Conservation (phyloP, 192 early-diverging fungal genomes). For the Thamnidium elegans region DNA sequence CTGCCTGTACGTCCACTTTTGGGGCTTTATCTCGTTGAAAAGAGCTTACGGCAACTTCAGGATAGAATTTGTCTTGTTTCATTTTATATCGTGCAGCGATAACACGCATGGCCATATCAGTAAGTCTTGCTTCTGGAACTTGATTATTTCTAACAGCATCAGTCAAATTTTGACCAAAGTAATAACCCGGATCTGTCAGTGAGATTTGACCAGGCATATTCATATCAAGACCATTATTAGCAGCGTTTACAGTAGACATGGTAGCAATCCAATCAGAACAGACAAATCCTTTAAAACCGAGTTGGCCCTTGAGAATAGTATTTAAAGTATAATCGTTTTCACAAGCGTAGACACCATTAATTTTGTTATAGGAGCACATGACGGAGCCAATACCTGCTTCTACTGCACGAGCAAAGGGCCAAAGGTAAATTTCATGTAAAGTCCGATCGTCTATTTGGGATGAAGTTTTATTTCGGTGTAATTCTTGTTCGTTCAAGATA, state of each 20-base stretch:
- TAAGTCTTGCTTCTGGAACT: slow-evolving; percentile 4
- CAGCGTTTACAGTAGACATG: slow-evolving; percentile 29
- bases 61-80: slow-evolving; percentile 21
- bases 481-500: slow-evolving; percentile 35
- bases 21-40: background rate
- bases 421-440: slow-evolving; percentile 36
- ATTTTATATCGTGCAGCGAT: slow-evolving; percentile 8
- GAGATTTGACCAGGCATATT: slow-evolving; percentile 13
- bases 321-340: slow-evolving; percentile 42
- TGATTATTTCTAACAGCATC: slow-evolving; percentile 6
- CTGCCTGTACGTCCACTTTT: slow-evolving; percentile 18
- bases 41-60: background rate
- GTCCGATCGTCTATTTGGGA: slow-evolving; percentile 46
- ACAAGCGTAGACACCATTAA: slow-evolving; percentile 55
- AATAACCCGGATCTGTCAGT: background rate
- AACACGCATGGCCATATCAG: slow-evolving; percentile 18
- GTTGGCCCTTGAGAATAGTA: slow-evolving; percentile 41
- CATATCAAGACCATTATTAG: slow-evolving; percentile 38
- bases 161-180: slow-evolving; percentile 29
- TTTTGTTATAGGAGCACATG: slow-evolving; percentile 59
- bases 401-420: slow-evolving; percentile 48
- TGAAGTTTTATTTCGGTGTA: slow-evolving; percentile 11
- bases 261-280: slow-evolving; percentile 56
- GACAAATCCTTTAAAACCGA: slow-evolving; percentile 59
- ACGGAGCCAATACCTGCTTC: slow-evolving; percentile 55